phyloP scores from a whole-genome alignment of 495 filamentous ascomycete genomes.

The Achaetomiella virescens region DNA sequence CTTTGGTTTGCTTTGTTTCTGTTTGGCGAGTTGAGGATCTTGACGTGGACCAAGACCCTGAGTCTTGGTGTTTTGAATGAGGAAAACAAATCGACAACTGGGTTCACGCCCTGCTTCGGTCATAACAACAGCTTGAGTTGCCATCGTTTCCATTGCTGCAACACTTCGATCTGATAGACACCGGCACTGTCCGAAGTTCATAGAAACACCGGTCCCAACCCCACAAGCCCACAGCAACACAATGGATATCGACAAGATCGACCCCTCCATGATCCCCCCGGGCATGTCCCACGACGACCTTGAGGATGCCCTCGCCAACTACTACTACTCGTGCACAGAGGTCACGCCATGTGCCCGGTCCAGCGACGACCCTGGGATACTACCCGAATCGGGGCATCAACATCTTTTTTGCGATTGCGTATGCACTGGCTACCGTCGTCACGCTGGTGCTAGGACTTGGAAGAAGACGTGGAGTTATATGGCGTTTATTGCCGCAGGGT shows the following conservation, averaged over 20 bases:
- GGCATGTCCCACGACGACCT: neutral
- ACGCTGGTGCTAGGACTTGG: constrained; percentile 45
- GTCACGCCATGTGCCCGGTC: constrained; percentile 52
- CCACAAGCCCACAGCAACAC: no score
- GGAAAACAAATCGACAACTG: neutral
- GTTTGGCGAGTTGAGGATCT: neutral
- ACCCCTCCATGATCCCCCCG: constrained; percentile 11
- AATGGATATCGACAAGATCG: constrained; percentile 2
- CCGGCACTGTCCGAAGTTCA: no score
- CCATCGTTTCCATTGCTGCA: no score
- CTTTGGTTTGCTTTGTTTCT: neutral
- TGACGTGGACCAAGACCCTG: no score
- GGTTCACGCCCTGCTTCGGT: neutral
- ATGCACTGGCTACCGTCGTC: constrained; percentile 42
- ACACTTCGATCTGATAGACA: no score
- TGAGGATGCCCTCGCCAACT: constrained; percentile 13
- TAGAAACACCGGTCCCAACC: no score
- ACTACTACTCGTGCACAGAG: constrained; percentile 40
- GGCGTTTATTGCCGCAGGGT: constrained; percentile 45
- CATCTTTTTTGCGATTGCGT: constrained; percentile 54
- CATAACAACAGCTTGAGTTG: neutral
- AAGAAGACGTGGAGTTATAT: constrained; percentile 59
- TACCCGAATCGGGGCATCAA: constrained; percentile 58
- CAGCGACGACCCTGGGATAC: constrained; percentile 60
- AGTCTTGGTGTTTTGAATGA: no score